These are phyloP conservation scores for Stephanodiscus minutulus DNA, from an alignment of 108 stramenopile species.

Conservation along the genomic window DNA sequence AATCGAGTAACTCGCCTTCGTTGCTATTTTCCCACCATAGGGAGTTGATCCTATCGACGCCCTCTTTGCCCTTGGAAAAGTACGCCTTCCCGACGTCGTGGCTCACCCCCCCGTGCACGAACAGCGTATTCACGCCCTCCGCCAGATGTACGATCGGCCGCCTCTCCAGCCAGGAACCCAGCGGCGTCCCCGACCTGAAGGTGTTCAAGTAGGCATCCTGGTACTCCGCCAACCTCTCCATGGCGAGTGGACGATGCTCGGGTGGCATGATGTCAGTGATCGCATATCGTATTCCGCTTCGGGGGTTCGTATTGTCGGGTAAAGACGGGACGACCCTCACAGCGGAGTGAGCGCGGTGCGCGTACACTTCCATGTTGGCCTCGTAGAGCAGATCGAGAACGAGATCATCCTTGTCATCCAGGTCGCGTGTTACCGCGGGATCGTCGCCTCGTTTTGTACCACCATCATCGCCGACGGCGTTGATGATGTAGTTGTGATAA, in stretches of 20 bases:
- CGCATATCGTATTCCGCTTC: slow-evolving; percentile 32
- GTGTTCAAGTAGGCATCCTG: slow-evolving; percentile 52
- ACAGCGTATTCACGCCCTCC: slow-evolving; percentile 47
- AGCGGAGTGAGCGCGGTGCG: slow-evolving; percentile 36
- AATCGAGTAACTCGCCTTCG: slow-evolving; percentile 44
- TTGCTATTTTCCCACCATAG: slow-evolving; percentile 45
- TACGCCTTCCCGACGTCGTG: slow-evolving; percentile 18
- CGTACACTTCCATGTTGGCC: slow-evolving; percentile 59
- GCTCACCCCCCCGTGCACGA: slow-evolving; percentile 63
- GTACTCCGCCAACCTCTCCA: slow-evolving; percentile 45
- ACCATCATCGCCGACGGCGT: not conserved
- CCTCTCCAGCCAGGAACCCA: slow-evolving; percentile 60
- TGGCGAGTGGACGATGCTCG: slow-evolving; percentile 50
- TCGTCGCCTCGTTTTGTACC: not conserved
- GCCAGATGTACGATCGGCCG: slow-evolving; percentile 43
- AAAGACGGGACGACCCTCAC: slow-evolving; percentile 37
- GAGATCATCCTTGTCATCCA: slow-evolving; percentile 53
- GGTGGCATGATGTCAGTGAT: slow-evolving; percentile 54
- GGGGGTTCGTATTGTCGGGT: slow-evolving; percentile 8
- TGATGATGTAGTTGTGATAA: slow-evolving; percentile 51
- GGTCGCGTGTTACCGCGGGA: not conserved
- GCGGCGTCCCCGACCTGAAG: slow-evolving; percentile 48
- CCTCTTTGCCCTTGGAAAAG: slow-evolving; percentile 39
- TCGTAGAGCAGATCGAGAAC: slow-evolving; percentile 58
- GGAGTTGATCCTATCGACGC: slow-evolving; percentile 30